A percentile compares a stretch with the other conserved stretches of the same genome.
Conservation (phyloP, 345 rosid genomes). For the Eucalyptus tenuipes region DNA sequence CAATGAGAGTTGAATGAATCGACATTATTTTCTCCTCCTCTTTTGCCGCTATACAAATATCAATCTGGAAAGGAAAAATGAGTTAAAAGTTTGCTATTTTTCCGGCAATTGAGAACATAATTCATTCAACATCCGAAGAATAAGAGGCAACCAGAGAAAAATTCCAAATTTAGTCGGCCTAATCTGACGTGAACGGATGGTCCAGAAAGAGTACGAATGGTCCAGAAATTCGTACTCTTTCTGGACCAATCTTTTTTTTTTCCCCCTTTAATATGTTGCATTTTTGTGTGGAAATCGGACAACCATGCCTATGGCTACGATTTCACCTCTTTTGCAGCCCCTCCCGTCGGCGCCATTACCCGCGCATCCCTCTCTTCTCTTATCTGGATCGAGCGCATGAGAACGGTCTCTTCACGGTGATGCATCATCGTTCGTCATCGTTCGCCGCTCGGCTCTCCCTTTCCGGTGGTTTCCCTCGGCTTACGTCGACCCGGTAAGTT, state of each 20-base stretch:
- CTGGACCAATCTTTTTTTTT: neutral
- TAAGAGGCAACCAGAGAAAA: neutral
- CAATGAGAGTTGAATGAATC: neutral
- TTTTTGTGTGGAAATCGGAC: neutral
- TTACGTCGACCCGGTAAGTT: neutral
- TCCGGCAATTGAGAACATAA: neutral
- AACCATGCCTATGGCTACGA: neutral
- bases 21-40: neutral
- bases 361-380: neutral
- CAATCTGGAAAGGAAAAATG: neutral
- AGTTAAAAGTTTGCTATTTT: neutral
- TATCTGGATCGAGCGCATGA: neutral
- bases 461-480: neutral
- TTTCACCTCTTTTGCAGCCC: neutral
- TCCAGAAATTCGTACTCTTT: neutral
- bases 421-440: neutral
- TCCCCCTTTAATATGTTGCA: neutral
- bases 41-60: neutral
- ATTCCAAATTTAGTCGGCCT: neutral
- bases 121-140: neutral
- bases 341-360: neutral
- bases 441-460: neutral
- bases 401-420: neutral
- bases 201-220: neutral
- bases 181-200: neutral